Evolutionary conservation across 495 filamentous ascomycete species (phyloP).

Genomic region (Hypoxylon crocopeplum): DNA sequence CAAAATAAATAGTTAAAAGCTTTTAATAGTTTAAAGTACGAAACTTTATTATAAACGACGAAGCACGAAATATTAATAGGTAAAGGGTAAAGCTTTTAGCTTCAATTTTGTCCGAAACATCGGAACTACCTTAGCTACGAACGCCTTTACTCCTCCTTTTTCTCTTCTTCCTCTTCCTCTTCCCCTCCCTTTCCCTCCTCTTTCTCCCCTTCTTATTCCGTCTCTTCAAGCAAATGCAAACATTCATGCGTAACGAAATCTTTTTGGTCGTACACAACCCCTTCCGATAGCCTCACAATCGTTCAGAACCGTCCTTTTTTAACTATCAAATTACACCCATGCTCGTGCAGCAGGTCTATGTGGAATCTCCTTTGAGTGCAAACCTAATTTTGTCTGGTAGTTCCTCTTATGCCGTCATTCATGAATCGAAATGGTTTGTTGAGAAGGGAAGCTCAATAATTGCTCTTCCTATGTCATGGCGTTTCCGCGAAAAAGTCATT

Average conservation of each 20-base stretch:
- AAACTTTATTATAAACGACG: no score
- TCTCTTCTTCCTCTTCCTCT: no score
- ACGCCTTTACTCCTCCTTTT: no score
- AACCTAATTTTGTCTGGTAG: conserved; percentile 45
- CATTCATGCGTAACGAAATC: conserved; percentile 37
- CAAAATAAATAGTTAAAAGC: no score
- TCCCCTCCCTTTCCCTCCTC: no score
- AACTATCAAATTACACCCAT: conserved; percentile 51
- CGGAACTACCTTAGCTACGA: no score
- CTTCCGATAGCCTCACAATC: conserved; percentile 17
- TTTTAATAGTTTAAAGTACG: no score
- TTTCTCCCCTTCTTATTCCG: no score
- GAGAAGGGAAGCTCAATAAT: conserved; percentile 8
- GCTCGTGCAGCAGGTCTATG: conserved; percentile 49
- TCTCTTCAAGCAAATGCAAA: conserved; percentile 32
- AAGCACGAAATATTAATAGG: no score
- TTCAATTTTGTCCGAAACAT: conserved; percentile 17
- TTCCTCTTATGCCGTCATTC: conserved; percentile 44
- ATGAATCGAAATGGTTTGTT: conserved; percentile 40
- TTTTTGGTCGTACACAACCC: conserved; percentile 41
- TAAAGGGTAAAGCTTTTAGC: background rate
- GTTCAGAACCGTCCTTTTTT: conserved; percentile 38
- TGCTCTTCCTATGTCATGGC: conserved; percentile 22
- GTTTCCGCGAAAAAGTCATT: conserved; percentile 22
- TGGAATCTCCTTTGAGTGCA: conserved; percentile 42